phyloP scores from a whole-genome alignment of 768 basidiomycete genomes.

The Leccinellum albellum region DNA sequence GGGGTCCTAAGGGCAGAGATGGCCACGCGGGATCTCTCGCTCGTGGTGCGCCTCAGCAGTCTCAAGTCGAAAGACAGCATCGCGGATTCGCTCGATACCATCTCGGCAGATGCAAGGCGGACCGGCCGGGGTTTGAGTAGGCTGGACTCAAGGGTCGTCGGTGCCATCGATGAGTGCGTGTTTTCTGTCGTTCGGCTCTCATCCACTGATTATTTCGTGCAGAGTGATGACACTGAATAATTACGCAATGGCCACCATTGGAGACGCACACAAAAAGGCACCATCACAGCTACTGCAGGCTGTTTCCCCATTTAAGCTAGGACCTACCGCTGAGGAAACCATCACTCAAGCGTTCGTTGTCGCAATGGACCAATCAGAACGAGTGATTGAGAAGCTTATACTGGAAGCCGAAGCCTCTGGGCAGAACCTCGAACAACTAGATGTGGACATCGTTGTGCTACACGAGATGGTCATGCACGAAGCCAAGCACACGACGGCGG shows the following conservation, averaged over 20 bases:
- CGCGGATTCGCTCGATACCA: conserved; percentile 47
- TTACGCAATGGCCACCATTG: conserved; percentile 60
- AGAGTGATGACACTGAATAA: conserved; percentile 76
- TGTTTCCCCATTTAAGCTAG: conserved; percentile 39
- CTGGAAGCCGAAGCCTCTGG: conserved; percentile 65
- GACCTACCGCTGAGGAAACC: conserved; percentile 38
- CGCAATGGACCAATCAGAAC: conserved; percentile 58
- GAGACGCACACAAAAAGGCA: conserved; percentile 28
- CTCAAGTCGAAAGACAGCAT: conserved; percentile 57
- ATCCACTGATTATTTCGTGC: conserved; percentile 1
- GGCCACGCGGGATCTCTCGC: conserved; percentile 65
- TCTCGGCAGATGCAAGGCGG: conserved; percentile 59
- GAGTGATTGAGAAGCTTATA: conserved; percentile 51
- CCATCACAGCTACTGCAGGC: conserved; percentile 31
- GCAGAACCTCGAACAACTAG: conserved; percentile 56
- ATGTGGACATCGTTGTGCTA: conserved; percentile 53
- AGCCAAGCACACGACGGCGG: conserved; percentile 41
- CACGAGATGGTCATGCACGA: conserved; percentile 62
- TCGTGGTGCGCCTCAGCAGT: conserved; percentile 60
- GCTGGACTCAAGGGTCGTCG: conserved; percentile 63
- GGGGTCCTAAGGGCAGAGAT: conserved; percentile 76
- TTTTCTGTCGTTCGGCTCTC: background rate
- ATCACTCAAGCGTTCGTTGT: conserved; percentile 53
- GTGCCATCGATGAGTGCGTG: conserved; percentile 69
- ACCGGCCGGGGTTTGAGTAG: conserved; percentile 58